These are phyloP conservation scores for Trametes cinnabarina DNA, from an alignment of 768 basidiomycete genomes.

Conservation along the genomic window DNA sequence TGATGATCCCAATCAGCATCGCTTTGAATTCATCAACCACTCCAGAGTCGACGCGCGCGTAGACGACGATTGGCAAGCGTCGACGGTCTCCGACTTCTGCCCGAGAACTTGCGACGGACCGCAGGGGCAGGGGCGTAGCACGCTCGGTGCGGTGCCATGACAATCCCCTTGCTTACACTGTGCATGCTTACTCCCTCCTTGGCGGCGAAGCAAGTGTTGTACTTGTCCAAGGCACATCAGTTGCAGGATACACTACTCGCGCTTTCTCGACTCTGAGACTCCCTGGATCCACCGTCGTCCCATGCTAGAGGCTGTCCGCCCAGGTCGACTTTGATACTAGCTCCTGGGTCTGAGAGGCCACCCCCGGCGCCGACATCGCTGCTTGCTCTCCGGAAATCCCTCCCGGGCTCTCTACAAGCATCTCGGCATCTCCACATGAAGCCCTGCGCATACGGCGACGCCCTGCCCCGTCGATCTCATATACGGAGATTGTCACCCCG, in stretches of 20 bases:
- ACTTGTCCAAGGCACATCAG: too few species aligned
- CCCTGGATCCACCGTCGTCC: too few species aligned
- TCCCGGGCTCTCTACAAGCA: not conserved
- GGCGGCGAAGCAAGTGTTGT: not conserved
- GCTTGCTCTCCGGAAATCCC: not conserved
- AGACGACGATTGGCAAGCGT: not conserved
- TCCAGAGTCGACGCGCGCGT: not conserved
- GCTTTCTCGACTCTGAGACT: too few species aligned
- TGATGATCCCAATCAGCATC: conserved; percentile 13
- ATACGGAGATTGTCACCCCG: too few species aligned
- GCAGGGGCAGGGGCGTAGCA: not conserved
- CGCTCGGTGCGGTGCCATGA: not conserved
- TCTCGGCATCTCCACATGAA: not conserved
- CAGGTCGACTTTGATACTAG: too few species aligned
- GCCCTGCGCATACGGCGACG: not conserved
- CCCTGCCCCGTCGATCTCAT: not conserved
- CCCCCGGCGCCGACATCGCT: not conserved
- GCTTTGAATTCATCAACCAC: not conserved
- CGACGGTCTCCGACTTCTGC: not conserved
- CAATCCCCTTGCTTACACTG: not conserved
- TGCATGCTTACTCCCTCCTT: not conserved
- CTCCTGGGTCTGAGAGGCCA: not conserved
- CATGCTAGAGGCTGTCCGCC: too few species aligned
- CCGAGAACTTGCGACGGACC: not conserved
- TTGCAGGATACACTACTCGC: too few species aligned